Evolutionary conservation across 345 rosid genomes (phyloP), one percentile per base, ranked within the genome.

Genomic region (Eutrema japonicum): DNA sequence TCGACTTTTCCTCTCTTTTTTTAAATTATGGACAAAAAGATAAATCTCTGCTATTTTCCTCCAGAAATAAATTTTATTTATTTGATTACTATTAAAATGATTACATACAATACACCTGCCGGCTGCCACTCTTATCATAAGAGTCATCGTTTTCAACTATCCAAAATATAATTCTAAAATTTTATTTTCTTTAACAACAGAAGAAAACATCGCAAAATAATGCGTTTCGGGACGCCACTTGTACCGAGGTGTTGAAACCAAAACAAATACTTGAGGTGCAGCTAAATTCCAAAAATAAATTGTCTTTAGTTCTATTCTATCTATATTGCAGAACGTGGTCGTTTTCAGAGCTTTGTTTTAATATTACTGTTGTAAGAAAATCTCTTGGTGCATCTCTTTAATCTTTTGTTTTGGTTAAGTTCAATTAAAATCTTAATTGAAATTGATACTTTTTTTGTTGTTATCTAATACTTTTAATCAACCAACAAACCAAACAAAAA

Each of bases 171-270:
- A n/a, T 10, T 73, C 18, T 27, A 26, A 36, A 49, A 42, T 8
- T 9, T 26, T 26, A 5, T 9, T 53, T 72, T 60, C 18, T 27
- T 29, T 14, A 36, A 12, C 35, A 55, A 47, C 65, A 45, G 35
- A 40, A 54, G 4, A 22, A 27, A 14, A 60, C 10, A 71, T 50
- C 50, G 18, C 49, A 60, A 1, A 65, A 57, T 66, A 57, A 47
- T 74, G 53, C 66, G 60, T 64, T 48, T 56, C n/a, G 13, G 43
- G 66, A 63, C 32, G 72, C 66, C 67, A 74, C 72, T 66, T 66
- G 66, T 74, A 50, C 51, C 43, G 56, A n/a, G 72, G 50, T 9
- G 73, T 67, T 67, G 73, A 75, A 75, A 75, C 55, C 56, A 53
- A 33, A 62, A 54, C 11, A 67, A 22, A 2, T 49, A 57, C 60